Evolutionary conservation across 805 yeast genomes (phyloP).

Genomic region (Schwanniomyces occidentalis): DNA sequence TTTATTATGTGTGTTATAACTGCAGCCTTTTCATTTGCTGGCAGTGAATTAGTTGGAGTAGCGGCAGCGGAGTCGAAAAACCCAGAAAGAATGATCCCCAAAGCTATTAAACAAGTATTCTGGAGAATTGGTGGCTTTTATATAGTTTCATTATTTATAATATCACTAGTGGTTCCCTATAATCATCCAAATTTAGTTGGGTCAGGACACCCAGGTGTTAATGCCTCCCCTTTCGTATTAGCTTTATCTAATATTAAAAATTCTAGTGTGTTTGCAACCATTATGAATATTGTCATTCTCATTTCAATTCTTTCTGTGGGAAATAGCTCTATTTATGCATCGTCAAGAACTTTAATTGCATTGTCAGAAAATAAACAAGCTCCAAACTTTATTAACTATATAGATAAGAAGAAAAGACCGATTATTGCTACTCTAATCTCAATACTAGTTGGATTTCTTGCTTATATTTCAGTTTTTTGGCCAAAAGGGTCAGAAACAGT

Average conservation of each 20-base stretch:
- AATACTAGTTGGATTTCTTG: constrained; percentile 6
- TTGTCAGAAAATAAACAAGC: constrained; percentile 23
- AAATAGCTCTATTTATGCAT: constrained; percentile 23
- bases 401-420: constrained; percentile 12
- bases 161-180: constrained; percentile 13
- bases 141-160: constrained; percentile 42
- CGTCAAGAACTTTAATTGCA: constrained; percentile 23
- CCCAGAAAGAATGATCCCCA: constrained; percentile 31
- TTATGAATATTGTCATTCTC: constrained; percentile 22
- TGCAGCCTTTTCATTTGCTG: constrained; percentile 23
- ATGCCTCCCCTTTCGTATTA: constrained; percentile 26
- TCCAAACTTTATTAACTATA: constrained; percentile 12
- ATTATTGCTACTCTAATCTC: constrained; percentile 8
- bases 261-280: constrained; percentile 17
- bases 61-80: constrained; percentile 47
- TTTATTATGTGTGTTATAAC: constrained; percentile 21
- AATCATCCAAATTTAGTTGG: constrained; percentile 11
- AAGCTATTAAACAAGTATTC: constrained; percentile 50
- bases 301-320: constrained; percentile 25
- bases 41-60: constrained; percentile 13
- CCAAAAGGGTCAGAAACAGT: constrained; percentile 15
- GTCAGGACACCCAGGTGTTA: constrained; percentile 12
- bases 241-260: constrained; percentile 21
- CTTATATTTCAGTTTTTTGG: constrained; percentile 8
- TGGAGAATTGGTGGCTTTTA: constrained; percentile 73